These are phyloP conservation scores for Pelagomonas calceolata DNA, from an alignment of 108 stramenopile genomes.

Conservation along the genomic window DNA sequence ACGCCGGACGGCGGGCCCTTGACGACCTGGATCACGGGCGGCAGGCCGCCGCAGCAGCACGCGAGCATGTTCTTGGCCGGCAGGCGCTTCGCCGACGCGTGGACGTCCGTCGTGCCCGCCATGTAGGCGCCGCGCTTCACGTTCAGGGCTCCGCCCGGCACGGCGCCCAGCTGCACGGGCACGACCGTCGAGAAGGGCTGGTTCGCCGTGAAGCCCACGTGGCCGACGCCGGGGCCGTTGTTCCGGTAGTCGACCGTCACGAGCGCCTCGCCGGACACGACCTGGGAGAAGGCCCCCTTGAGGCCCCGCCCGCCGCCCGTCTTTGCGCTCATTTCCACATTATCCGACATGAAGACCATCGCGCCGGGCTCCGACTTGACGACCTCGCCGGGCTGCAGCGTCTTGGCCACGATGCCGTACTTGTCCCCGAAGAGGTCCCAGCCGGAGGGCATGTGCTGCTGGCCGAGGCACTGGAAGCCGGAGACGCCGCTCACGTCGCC, in stretches of 20 bases:
- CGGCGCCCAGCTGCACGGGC: conserved; percentile 38
- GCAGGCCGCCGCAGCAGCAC: conserved; percentile 33
- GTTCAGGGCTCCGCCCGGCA: conserved; percentile 22
- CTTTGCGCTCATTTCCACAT: conserved; percentile 37
- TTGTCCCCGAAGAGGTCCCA: background rate
- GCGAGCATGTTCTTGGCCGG: conserved; percentile 25
- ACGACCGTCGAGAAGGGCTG: conserved; percentile 46
- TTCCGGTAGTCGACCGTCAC: conserved; percentile 43
- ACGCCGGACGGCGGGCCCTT: conserved; percentile 18
- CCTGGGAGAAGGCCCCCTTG: conserved; percentile 10
- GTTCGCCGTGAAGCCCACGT: conserved; percentile 47
- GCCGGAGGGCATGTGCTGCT: background rate
- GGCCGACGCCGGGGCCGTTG: conserved; percentile 24
- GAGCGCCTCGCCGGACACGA: conserved; percentile 40
- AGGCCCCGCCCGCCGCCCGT: conserved; percentile 25
- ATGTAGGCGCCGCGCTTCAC: conserved; percentile 45
- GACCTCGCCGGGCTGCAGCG: conserved; percentile 17
- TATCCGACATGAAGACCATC: conserved; percentile 38
- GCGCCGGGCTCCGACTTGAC: conserved; percentile 28
- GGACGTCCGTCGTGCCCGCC: conserved; percentile 39
- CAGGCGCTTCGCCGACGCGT: conserved; percentile 17
- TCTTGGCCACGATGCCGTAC: conserved; percentile 3
- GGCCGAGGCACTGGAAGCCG: background rate
- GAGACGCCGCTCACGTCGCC: background rate
- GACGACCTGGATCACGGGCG: background rate